Evolutionary conservation across 805 yeast species (phyloP), one percentile per base, ranked within the genome.

Genomic region (Middelhovenomyces tepae): DNA sequence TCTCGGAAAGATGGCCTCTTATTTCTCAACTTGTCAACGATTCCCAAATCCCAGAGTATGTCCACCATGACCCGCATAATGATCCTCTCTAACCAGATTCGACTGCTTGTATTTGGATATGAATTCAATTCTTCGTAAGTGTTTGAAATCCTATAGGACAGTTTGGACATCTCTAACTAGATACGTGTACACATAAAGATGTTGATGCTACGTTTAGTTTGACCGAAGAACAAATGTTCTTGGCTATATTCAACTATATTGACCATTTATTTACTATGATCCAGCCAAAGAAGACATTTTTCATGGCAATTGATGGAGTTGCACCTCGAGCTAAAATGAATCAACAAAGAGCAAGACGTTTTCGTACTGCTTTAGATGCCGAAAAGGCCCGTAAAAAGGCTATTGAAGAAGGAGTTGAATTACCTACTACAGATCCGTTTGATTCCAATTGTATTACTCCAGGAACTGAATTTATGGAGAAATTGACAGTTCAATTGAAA

Each of bases 241-340:
- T 85, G 11, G 79, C 89, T n/a, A 86, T 91, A 30, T 89, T 87
- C 62, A 79, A 83, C 21, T 91, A 91, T 52, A 89, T 91, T 43
- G 98, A 91, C 55, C 96, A 91, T 57, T 64, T 91, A 37, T 89
- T 91, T 50, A 78, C 78, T 41, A 74, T 85, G 16, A 86, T 91
- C 44, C 75, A 77, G 54, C 99, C 99, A 6, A 69, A 81, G 48
- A 71, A 84, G 53, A 73, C 79, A 9, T 83, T 89, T 47, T 87
- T 80, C 54, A 86, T 89, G 95, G 97, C 98, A 3, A 83, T 89
- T 48, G 98, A 89, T 62, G 98, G 98, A 54, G 97, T 89, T 32
- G 98, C 98, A 0, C 98, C 98, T 26, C 68, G 98, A 55, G 98
- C 98, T 7, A 89, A 89, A 54, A 87, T 89, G 95, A 89, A 89